Base-by-base conservation (phyloP, 768 basidiomycete genomes). In the Asterophora lycoperdoides region DNA sequence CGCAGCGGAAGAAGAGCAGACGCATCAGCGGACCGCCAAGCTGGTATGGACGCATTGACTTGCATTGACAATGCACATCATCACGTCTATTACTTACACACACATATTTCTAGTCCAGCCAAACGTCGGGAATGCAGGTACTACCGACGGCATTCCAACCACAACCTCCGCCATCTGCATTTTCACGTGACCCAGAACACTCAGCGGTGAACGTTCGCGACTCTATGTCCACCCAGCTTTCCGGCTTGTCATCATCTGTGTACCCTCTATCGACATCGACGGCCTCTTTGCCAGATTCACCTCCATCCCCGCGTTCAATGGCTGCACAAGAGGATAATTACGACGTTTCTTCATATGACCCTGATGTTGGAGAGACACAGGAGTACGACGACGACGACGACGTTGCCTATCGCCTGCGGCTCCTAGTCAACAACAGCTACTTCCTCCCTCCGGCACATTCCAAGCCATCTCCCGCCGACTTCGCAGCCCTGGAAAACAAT, bases 371-470 rank as follows among this genome's bases (percentile, higher is more conserved):
- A 30, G 77, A 71, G 40, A 63, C 72, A 20, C 74, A 78, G 54
- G 76, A 73, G 44, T 80, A 76, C 55, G 75, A 80, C 57, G 75
- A 77, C 57, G 75, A 77, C 17, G 89, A 93, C 65, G 90, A 93
- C 59, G 89, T 92, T 34, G 82, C 88, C 15, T 89, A 89, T 68
- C 85, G 90, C 18, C 78, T 93, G 15, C 84, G 83, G 34, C 76
- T 93, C 45, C 78, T 93, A 34, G 84, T 93, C 46, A 87, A 85
- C 64, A 93, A 93, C 66, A 91, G 76, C 60, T 93, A 93, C 63
- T 93, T 89, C 60, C 80, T 93, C 32, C 90, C 90, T 3, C 91
- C 90, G 8, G 89, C 90, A 0, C 90, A 93, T 59, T 76, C 82
- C 35, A 93, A 93, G 60, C 90, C 90, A 1, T 79, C 79, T 8